Evolutionary conservation across 2,329 filamentous ascomycete species (phyloP).

Genomic region (Ploettnerulaceae sp.): DNA sequence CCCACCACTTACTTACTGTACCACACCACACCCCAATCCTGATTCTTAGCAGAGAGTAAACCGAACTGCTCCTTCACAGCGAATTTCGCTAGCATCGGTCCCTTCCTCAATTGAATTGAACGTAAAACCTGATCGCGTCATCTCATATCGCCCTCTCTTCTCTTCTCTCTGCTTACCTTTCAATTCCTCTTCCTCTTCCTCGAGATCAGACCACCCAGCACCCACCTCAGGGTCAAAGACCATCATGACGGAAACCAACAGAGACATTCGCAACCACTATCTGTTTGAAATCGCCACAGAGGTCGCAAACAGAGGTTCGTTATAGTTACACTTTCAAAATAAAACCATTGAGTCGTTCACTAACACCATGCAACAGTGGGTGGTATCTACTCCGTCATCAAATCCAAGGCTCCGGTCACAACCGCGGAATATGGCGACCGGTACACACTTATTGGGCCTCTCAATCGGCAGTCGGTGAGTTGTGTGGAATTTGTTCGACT

Average conservation of each 20-base stretch:
- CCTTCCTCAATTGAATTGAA: no score
- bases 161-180: not conserved
- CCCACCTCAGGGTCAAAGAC: not conserved
- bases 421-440: constrained; percentile 97
- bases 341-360: constrained; percentile 9
- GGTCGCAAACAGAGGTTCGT: constrained; percentile 87
- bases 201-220: constrained; percentile 3
- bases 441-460: constrained; percentile 91
- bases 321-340: constrained; percentile 8
- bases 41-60: no score
- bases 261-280: constrained; percentile 88
- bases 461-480: constrained; percentile 83
- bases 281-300: constrained; percentile 97
- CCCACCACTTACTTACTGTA: no score
- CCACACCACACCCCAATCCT: no score
- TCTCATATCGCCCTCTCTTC: no score
- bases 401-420: constrained; percentile 96
- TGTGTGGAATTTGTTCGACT: not conserved
- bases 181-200: not conserved
- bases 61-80: no score
- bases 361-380: constrained; percentile 61
- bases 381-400: constrained; percentile 98
- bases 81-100: no score
- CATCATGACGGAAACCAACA: constrained; percentile 25
- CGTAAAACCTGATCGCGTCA: no score